These are phyloP conservation scores for Suhomyces vadensis DNA, from an alignment of 805 yeast species.

Conservation along the genomic window DNA sequence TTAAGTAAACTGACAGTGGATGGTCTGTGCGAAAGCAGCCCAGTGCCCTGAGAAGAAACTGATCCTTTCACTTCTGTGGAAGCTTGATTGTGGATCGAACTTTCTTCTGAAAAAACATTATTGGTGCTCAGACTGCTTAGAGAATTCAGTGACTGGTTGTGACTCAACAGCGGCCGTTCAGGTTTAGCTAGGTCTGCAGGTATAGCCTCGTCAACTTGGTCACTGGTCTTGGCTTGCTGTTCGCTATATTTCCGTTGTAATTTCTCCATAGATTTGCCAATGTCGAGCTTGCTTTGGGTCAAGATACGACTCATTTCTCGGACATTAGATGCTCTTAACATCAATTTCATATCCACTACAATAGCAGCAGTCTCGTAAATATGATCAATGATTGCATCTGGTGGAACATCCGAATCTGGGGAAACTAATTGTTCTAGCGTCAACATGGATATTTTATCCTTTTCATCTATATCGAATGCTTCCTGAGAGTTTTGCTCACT, in stretches of 20 bases:
- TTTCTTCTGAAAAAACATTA: too few relatives aligned
- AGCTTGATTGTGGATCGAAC: too few relatives aligned
- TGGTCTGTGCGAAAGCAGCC: slow-evolving; percentile 1
- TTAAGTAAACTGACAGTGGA: slow-evolving; percentile 6
- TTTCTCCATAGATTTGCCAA: slow-evolving; percentile 25
- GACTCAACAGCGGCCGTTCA: neutral
- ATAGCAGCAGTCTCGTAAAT: slow-evolving; percentile 63
- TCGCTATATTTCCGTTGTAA: slow-evolving; percentile 18
- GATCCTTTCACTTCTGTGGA: slow-evolving; percentile 6
- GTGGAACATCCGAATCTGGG: slow-evolving; percentile 56
- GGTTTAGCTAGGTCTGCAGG: neutral
- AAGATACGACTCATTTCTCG: slow-evolving; percentile 49
- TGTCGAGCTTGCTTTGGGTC: slow-evolving; percentile 29
- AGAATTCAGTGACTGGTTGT: neutral
- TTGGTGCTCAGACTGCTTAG: neutral
- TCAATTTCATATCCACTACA: slow-evolving; percentile 63
- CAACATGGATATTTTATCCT: slow-evolving; percentile 23
- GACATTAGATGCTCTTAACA: slow-evolving; percentile 57
- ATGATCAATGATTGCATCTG: slow-evolving; percentile 54
- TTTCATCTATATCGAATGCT: slow-evolving; percentile 19
- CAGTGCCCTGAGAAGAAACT: neutral
- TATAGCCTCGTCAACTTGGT: neutral
- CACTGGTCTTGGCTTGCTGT: neutral
- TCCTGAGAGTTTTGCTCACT: slow-evolving; percentile 11
- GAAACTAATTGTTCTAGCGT: slow-evolving; percentile 61